Conservation (phyloP, 306 rosid species). For the Cucumis hystrix region DNA sequence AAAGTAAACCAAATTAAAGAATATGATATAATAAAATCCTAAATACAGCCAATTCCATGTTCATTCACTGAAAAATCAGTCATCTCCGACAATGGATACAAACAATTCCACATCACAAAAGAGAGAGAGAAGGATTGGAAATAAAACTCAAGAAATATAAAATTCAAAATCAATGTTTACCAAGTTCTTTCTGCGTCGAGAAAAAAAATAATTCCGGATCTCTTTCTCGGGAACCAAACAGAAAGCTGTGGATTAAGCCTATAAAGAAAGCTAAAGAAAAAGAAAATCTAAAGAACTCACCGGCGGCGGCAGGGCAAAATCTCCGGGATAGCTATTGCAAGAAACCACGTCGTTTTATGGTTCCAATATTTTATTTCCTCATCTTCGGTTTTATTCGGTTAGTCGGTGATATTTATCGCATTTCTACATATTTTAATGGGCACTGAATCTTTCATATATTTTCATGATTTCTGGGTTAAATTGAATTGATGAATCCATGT, state of each 20-base stretch:
- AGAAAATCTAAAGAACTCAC: background rate
- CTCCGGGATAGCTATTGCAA: background rate
- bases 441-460: too few relatives aligned
- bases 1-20: background rate
- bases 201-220: background rate
- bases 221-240: background rate
- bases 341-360: background rate
- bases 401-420: background rate
- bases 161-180: background rate
- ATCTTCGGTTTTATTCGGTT: background rate
- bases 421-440: too few relatives aligned
- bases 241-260: background rate
- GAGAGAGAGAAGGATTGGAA: background rate
- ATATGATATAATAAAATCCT: background rate
- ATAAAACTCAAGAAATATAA: background rate
- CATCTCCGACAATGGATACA: background rate
- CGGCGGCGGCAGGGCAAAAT: background rate
- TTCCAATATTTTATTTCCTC: background rate
- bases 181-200: background rate
- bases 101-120: background rate
- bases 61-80: background rate
- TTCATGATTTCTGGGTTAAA: too few relatives aligned
- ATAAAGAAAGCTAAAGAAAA: background rate
- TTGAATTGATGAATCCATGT: too few relatives aligned
- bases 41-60: background rate